phyloP scores from a whole-genome alignment of 75 land plant species.

The Gnetum montanum region DNA sequence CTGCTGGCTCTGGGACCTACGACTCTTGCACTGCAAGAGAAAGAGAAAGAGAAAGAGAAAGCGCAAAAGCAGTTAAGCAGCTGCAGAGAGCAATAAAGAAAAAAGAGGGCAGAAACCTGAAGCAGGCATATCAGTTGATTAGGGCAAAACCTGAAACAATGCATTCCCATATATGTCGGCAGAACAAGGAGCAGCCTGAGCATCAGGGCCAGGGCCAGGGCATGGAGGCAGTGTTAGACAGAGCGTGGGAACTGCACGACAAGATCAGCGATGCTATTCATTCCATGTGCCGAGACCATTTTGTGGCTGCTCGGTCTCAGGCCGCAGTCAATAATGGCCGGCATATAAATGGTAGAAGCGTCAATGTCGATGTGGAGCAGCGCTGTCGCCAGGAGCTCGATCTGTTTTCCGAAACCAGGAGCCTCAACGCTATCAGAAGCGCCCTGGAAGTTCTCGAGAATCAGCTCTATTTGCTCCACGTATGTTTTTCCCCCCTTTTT shows the following conservation, averaged over 20 bases:
- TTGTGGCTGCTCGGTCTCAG: slow-evolving; percentile 5
- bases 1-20: no score
- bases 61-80: no score
- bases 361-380: background rate
- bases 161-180: no score
- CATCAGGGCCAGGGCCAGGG: no score
- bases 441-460: slow-evolving; percentile 71
- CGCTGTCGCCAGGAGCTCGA: slow-evolving; percentile 14
- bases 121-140: no score
- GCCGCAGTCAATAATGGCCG: background rate
- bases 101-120: no score
- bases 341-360: background rate
- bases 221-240: slow-evolving; percentile 52
- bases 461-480: slow-evolving; percentile 66
- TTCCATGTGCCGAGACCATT: slow-evolving; percentile 30
- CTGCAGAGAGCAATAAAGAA: no score
- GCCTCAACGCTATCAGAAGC: slow-evolving; percentile 45
- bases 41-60: no score
- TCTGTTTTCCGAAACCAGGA: slow-evolving; percentile 44
- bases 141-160: no score
- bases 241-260: slow-evolving; percentile 75
- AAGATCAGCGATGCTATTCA: slow-evolving; percentile 83
- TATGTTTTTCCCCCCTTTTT: slow-evolving; percentile 11
- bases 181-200: no score
- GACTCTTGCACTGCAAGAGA: no score